Evolutionary conservation across 2,329 filamentous ascomycete genomes (phyloP), one percentile per base, ranked within the genome.

Genomic region (Alternaria angustiovoidea): DNA sequence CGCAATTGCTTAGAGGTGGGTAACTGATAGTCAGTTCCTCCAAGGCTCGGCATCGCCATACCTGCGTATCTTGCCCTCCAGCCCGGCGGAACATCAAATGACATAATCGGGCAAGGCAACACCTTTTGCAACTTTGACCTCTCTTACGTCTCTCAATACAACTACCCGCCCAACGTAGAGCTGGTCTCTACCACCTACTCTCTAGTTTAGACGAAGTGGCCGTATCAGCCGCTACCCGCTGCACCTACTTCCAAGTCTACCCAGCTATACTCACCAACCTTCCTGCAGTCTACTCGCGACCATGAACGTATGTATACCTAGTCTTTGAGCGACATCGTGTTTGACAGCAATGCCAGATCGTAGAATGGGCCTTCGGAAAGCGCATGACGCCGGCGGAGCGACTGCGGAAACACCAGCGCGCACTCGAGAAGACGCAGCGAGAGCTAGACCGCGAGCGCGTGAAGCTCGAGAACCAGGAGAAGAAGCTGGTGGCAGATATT

Each of bases 301-400:
- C 72, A 54, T 62, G 58, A 66, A 97, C 92, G 60, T 63, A 39
- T 26, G 60, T 47, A 24, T n/a, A 34, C 28, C 36, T 20, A 4
- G 43, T 7, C 36, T 22, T 22, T 32, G 4, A 4, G 20, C 18
- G 12, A 22, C 16, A 16, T 28, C 32, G 16, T n/a, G 20, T 39
- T 53, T 63, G 20, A 63, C 26, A n/a, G 6, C 3, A 11, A 42
- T 41, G 3, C 4, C 43, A 63, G 60, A 92, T 98, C 77, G 87
- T 99, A 64, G 95, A 99, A 87, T 99, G 95, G 94, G 94, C 94
- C 39, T 99, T 99, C 77, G 95, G 95, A 69, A 98, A 97, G 87
- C 95, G 95, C 81, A 96, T 98, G 88, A 99, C 95, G 85, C 94
- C 95, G 4, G 93, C 93, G 24, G 91, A 95, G 86, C 90, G 92